Percentiles rank a stretch among this genome's conserved stretches.
Evolutionary conservation across 768 basidiomycete genomes (phyloP).

Genomic region (Russula foetens): DNA sequence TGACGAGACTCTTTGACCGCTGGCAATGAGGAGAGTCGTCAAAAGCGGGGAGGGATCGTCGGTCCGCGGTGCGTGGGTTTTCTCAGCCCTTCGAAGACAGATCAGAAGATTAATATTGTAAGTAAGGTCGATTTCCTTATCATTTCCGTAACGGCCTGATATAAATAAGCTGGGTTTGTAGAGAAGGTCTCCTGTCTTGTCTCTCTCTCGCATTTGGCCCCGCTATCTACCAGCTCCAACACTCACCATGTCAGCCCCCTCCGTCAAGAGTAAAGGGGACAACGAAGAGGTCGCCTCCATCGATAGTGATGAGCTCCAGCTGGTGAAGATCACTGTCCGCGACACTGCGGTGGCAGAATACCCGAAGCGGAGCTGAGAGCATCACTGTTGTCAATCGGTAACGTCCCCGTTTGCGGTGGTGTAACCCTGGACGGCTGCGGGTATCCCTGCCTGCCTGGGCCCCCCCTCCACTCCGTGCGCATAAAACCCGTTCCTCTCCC

Average conservation of each 20-base stretch:
- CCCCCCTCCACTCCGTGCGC: constrained; percentile 17
- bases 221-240: neutral
- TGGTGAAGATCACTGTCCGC: constrained; percentile 39
- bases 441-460: constrained; percentile 61
- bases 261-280: constrained; percentile 10
- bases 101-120: too few relatives aligned
- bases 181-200: neutral
- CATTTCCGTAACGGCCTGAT: too few relatives aligned
- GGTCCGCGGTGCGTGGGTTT: too few relatives aligned
- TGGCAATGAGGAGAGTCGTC: too few relatives aligned
- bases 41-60: too few relatives aligned
- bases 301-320: constrained; percentile 44
- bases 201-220: neutral
- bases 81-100: too few relatives aligned
- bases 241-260: constrained; percentile 10
- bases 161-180: too few relatives aligned
- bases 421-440: constrained; percentile 78
- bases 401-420: constrained; percentile 51
- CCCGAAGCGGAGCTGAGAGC: constrained; percentile 25
- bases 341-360: constrained; percentile 25
- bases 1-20: too few relatives aligned
- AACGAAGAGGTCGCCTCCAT: constrained; percentile 27
- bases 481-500: constrained; percentile 22
- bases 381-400: constrained; percentile 49
- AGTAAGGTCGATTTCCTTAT: too few relatives aligned